A percentile compares a stretch with the other conserved stretches of the same genome.
These are phyloP conservation scores for Verticillium longisporum DNA, from an alignment of 2,329 filamentous ascomycete species.

Conservation along the genomic window DNA sequence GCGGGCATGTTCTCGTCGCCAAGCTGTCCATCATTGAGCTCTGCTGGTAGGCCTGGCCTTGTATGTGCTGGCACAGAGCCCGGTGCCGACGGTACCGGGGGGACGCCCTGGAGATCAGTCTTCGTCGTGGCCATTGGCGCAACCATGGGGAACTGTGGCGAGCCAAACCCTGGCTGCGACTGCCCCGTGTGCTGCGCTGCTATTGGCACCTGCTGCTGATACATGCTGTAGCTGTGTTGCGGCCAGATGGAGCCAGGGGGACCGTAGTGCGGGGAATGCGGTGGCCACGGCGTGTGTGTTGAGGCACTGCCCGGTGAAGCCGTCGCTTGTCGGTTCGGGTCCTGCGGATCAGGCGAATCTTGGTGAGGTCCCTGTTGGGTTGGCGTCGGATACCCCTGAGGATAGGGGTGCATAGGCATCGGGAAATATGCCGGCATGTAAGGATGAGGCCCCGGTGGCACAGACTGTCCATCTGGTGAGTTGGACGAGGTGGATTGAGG, in stretches of 20 bases:
- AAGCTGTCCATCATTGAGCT: constrained; percentile 5
- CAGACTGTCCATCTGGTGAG: neutral
- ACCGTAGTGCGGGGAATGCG: neutral
- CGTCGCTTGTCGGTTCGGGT: neutral
- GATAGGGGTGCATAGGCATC: neutral
- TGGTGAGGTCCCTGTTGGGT: neutral
- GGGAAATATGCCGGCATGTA: constrained; percentile 1
- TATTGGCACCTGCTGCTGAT: constrained; percentile 13
- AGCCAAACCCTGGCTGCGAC: constrained; percentile 4
- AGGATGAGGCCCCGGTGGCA: neutral
- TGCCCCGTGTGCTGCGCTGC: constrained; percentile 12
- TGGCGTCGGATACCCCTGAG: neutral
- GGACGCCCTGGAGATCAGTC: constrained; percentile 5
- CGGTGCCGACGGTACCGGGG: constrained; percentile 2
- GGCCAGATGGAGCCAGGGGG: constrained; percentile 8
- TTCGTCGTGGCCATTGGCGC: constrained; percentile 7
- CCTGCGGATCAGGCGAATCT: neutral
- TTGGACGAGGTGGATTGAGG: neutral
- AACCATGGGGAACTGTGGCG: constrained; percentile 12
- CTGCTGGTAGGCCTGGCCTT: constrained; percentile 2
- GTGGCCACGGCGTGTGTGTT: neutral
- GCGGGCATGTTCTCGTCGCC: constrained; percentile 9
- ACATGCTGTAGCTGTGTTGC: constrained; percentile 11
- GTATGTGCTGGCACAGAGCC: neutral
- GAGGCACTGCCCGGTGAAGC: neutral